phyloP scores from a whole-genome alignment of 257 asterid species.

The Ilex asprella region DNA sequence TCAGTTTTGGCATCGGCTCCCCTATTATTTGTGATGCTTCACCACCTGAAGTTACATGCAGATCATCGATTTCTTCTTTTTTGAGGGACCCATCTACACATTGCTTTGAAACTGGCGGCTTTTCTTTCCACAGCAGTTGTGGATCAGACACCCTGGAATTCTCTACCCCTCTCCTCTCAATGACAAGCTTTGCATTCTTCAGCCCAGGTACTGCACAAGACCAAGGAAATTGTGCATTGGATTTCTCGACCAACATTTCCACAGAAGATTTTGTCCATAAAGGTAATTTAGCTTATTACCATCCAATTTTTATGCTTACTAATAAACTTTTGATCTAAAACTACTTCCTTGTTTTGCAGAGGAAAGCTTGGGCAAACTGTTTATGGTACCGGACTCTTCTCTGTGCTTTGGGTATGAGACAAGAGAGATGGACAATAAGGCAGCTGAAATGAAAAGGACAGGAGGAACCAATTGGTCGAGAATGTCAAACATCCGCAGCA shows the following conservation, averaged over 20 bases:
- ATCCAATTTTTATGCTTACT: neutral
- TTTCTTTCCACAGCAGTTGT: conserved; percentile 43
- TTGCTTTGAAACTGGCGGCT: conserved; percentile 32
- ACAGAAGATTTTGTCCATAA: conserved; percentile 22
- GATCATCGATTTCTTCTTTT: conserved; percentile 55
- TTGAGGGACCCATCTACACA: conserved; percentile 21
- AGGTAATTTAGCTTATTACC: conserved; percentile 33
- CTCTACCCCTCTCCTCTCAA: conserved; percentile 36
- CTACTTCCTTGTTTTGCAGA: conserved; percentile 13
- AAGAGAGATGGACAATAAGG: conserved; percentile 15
- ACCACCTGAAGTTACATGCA: conserved; percentile 30
- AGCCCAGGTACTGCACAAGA: conserved; percentile 24
- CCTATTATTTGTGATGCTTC: conserved; percentile 29
- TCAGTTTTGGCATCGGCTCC: conserved; percentile 52
- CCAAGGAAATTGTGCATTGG: conserved; percentile 28
- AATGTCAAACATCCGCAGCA: conserved; percentile 37
- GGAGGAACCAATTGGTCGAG: conserved; percentile 19
- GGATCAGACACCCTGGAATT: conserved; percentile 32
- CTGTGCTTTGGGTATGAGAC: conserved; percentile 17
- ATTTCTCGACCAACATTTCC: conserved; percentile 24
- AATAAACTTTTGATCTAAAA: neutral
- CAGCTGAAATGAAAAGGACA: conserved; percentile 23
- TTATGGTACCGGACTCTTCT: conserved; percentile 17
- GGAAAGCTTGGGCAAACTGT: conserved; percentile 13
- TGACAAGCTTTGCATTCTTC: conserved; percentile 69